Percentiles rank a stretch among this genome's conserved stretches.
Conservation (phyloP, 2,329 filamentous ascomycete genomes). For the Fusarium continuum region DNA sequence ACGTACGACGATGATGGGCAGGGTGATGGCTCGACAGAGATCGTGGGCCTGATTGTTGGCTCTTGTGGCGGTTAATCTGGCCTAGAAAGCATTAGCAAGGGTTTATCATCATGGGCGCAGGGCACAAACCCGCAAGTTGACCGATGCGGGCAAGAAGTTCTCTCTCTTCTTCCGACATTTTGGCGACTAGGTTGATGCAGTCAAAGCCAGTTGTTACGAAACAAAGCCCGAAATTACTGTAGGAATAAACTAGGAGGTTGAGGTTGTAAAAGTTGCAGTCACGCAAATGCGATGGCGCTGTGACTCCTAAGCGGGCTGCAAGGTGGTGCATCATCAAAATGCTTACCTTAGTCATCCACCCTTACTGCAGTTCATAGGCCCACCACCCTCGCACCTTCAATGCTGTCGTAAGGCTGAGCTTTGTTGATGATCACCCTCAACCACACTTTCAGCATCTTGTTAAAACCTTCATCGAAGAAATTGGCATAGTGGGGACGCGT, state of each 20-base stretch:
- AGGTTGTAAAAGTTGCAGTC: constrained; percentile 4
- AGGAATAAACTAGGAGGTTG: neutral
- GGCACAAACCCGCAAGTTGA: constrained; percentile 57
- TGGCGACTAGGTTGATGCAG: neutral
- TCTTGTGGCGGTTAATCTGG: constrained; percentile 83
- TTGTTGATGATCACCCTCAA: constrained; percentile 9
- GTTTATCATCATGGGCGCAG: constrained; percentile 10
- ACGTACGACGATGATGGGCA: constrained; percentile 51
- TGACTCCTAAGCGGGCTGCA: constrained; percentile 5
- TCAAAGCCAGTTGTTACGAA: neutral
- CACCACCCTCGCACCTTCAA: constrained; percentile 2
- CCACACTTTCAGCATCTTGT: neutral
- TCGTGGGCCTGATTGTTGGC: constrained; percentile 60
- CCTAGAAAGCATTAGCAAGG: constrained; percentile 57
- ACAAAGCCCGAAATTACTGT: neutral
- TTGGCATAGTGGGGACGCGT: neutral
- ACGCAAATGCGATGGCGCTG: neutral
- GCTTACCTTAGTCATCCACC: constrained; percentile 37
- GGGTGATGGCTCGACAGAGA: constrained; percentile 43
- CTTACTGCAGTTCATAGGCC: constrained; percentile 31
- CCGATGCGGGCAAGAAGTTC: constrained; percentile 64
- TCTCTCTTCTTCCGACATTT: constrained; percentile 60
- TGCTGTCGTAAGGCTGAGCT: constrained; percentile 37
- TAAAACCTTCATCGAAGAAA: neutral
- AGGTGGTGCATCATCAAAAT: constrained; percentile 35